Conservation (phyloP, 768 basidiomycete species). For the Lentinula guzmanii region DNA sequence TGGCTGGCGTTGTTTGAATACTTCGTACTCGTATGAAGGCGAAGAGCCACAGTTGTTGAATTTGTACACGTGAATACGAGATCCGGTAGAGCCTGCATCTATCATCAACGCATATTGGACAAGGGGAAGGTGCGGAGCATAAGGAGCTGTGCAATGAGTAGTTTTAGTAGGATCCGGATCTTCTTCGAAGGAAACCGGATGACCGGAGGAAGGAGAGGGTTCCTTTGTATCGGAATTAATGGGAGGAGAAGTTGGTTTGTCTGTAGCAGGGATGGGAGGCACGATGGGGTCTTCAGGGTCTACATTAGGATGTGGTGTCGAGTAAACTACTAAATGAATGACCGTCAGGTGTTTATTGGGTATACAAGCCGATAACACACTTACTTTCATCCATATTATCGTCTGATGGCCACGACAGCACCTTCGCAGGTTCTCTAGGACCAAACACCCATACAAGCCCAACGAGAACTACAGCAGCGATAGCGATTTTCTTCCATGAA, state of each 20-base stretch:
- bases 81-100: conserved; percentile 97
- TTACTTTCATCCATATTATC: conserved; percentile 19
- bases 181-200: conserved; percentile 57
- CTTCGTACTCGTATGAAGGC: conserved; percentile 86
- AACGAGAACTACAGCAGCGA: conserved; percentile 52
- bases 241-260: conserved; percentile 3
- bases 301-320: background rate
- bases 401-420: conserved; percentile 17
- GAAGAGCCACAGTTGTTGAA: conserved; percentile 85
- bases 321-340: background rate
- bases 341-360: too few relatives aligned
- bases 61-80: conserved; percentile 97
- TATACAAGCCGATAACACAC: background rate
- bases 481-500: conserved; percentile 63
- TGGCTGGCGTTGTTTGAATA: conserved; percentile 76
- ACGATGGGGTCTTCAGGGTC: background rate
- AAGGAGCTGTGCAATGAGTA: conserved; percentile 59
- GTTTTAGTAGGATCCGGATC: conserved; percentile 75
- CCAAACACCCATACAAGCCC: conserved; percentile 64
- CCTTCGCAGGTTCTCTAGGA: conserved; percentile 29
- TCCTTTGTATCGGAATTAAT: conserved; percentile 10
- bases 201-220: conserved; percentile 7
- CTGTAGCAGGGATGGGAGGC: conserved; percentile 1
- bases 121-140: conserved; percentile 43
- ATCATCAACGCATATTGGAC: conserved; percentile 96